Conservation (phyloP, 1,139 yeast genomes). For the Torulaspora globosa region DNA sequence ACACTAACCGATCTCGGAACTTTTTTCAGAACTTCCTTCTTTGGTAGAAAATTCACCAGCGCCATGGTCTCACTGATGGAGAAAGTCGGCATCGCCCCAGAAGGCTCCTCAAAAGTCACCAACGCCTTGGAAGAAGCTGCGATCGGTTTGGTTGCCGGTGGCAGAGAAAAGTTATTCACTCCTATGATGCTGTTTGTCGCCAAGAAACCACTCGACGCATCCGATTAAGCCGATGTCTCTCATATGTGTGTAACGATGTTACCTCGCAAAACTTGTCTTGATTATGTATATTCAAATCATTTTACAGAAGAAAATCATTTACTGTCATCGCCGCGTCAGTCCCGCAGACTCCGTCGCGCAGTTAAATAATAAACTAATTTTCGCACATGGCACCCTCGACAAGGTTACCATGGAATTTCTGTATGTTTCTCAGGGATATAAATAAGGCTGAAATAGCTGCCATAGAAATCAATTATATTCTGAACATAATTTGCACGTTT, state of each 20-base stretch:
- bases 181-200: constrained; percentile 94
- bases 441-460: not conserved
- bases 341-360: not conserved
- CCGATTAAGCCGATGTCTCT: constrained; percentile 1
- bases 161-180: constrained; percentile 79
- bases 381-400: not conserved
- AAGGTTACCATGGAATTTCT: not conserved
- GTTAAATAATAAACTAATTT: not conserved
- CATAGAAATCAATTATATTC: not conserved
- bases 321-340: constrained; percentile 2
- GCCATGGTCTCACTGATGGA: constrained; percentile 77
- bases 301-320: not conserved
- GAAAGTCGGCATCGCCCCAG: constrained; percentile 82
- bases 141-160: constrained; percentile 90
- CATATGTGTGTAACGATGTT: constrained; percentile 3
- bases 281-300: constrained; percentile 4
- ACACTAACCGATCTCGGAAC: constrained; percentile 73
- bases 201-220: constrained; percentile 56
- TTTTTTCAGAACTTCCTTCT: constrained; percentile 77
- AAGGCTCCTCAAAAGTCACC: constrained; percentile 89
- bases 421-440: not conserved
- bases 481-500: not conserved
- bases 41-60: constrained; percentile 86
- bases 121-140: constrained; percentile 96
- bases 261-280: not conserved